Conservation (phyloP, 169 alveolate species). For the Cryptosporidium ubiquitum region DNA sequence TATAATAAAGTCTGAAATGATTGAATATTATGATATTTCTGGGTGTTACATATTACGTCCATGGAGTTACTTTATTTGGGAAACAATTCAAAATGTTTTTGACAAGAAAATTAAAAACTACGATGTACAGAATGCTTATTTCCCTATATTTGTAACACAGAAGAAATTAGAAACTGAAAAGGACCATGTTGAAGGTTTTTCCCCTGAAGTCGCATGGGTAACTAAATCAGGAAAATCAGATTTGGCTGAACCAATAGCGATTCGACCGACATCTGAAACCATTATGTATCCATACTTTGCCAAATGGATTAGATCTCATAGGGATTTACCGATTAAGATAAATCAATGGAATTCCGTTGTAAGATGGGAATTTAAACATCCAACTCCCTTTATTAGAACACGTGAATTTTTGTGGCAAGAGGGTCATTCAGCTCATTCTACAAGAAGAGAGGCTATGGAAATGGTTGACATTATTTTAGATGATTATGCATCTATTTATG, state of each 20-base stretch:
- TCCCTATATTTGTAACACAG: slow-evolving; percentile 96
- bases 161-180: slow-evolving; percentile 95
- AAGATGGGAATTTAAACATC: slow-evolving; percentile 99
- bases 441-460: slow-evolving; percentile 94
- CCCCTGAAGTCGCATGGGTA: slow-evolving; percentile 99
- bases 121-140: slow-evolving; percentile 93
- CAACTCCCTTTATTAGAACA: slow-evolving; percentile 99
- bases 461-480: slow-evolving; percentile 91
- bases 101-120: slow-evolving; percentile 88
- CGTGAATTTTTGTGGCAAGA: slow-evolving; percentile 99
- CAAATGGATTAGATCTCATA: slow-evolving; percentile 97
- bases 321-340: slow-evolving; percentile 98
- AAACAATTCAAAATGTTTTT: slow-evolving; percentile 91
- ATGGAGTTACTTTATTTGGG: slow-evolving; percentile 98
- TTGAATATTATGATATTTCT: slow-evolving; percentile 97
- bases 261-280: slow-evolving; percentile 99
- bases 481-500: slow-evolving; percentile 90
- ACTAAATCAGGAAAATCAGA: slow-evolving; percentile 95
- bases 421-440: slow-evolving; percentile 99
- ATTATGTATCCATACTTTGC: slow-evolving; percentile 99
- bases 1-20: slow-evolving; percentile 95
- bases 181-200: slow-evolving; percentile 98
- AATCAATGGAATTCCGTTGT: slow-evolving; percentile 98
- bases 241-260: slow-evolving; percentile 95
- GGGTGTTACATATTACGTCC: slow-evolving; percentile 99